A percentile compares a stretch with the other conserved stretches of the same genome.
phyloP scores from a whole-genome alignment of 345 rosid genomes.

The Eucalyptus urophylla region DNA sequence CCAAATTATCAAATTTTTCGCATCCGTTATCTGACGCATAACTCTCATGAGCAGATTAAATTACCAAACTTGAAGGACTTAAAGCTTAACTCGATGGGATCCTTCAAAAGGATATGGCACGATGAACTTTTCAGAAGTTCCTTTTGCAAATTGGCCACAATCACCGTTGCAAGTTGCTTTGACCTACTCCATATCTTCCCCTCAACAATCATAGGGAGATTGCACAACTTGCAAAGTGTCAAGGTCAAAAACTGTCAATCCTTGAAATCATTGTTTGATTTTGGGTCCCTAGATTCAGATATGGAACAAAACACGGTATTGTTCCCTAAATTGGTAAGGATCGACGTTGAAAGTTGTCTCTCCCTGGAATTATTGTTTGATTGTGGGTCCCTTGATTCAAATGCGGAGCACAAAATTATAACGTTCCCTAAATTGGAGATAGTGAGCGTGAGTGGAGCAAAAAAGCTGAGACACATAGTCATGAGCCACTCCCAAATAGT shows the following conservation, averaged over 20 bases:
- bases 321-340: fast-evolving
- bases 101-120: not conserved
- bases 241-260: too few species aligned
- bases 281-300: not conserved
- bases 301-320: fast-evolving
- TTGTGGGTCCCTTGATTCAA: too few species aligned
- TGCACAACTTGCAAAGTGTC: too few species aligned
- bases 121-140: not conserved
- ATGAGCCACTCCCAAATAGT: too few species aligned
- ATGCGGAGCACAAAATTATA: too few species aligned
- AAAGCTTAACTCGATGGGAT: fast-evolving
- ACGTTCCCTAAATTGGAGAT: too few species aligned
- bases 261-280: too few species aligned
- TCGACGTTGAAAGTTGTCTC: fast-evolving
- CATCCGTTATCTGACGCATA: fast-evolving
- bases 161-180: fast-evolving
- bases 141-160: fast-evolving
- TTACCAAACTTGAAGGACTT: fast-evolving
- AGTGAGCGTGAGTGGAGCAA: too few species aligned
- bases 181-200: too few species aligned
- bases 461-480: too few species aligned
- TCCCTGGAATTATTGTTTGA: not conserved
- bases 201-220: too few species aligned
- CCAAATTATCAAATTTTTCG: too few species aligned
- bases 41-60: not conserved